These are phyloP conservation scores for Bidens hawaiensis DNA, from an alignment of 140 eudicot species.

Conservation along the genomic window DNA sequence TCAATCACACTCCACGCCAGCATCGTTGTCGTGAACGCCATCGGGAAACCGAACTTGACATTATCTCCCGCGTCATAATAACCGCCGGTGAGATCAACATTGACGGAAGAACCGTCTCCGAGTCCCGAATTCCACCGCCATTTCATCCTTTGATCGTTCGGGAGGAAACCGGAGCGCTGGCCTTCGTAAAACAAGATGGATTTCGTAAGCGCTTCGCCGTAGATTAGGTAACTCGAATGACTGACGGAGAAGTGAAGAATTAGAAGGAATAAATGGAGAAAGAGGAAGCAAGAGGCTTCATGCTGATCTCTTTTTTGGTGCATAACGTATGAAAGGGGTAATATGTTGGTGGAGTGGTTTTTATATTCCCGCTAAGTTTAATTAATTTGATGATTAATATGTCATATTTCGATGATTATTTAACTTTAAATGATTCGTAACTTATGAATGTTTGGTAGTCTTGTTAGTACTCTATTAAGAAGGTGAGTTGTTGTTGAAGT, in stretches of 20 bases:
- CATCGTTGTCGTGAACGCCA: slow-evolving; percentile 98
- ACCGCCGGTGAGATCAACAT: slow-evolving; percentile 77
- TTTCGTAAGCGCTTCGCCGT: slow-evolving; percentile 72
- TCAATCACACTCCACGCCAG: slow-evolving; percentile 93
- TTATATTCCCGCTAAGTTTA: background rate
- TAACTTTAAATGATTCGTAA: too few relatives aligned
- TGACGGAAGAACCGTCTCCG: slow-evolving; percentile 51
- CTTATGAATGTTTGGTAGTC: too few relatives aligned
- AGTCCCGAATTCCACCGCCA: slow-evolving; percentile 89
- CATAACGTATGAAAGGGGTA: background rate
- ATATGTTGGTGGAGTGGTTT: background rate
- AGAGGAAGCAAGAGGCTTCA: slow-evolving; percentile 25
- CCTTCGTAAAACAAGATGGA: slow-evolving; percentile 82
- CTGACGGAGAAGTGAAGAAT: slow-evolving; percentile 6
- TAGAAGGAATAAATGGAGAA: slow-evolving; percentile 1
- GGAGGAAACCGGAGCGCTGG: slow-evolving; percentile 83
- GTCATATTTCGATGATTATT: too few relatives aligned
- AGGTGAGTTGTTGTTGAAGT: too few relatives aligned
- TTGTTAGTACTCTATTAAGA: too few relatives aligned
- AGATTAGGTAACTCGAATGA: slow-evolving; percentile 43
- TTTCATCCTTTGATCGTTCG: slow-evolving; percentile 56
- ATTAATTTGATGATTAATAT: too few relatives aligned
- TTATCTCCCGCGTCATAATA: slow-evolving; percentile 97
- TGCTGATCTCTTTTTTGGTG: slow-evolving; percentile 20
- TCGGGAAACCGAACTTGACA: slow-evolving; percentile 81